A percentile compares a stretch with the other conserved stretches of the same genome.
Conservation (phyloP, 495 filamentous ascomycete genomes). For the Trichoderma virens region DNA sequence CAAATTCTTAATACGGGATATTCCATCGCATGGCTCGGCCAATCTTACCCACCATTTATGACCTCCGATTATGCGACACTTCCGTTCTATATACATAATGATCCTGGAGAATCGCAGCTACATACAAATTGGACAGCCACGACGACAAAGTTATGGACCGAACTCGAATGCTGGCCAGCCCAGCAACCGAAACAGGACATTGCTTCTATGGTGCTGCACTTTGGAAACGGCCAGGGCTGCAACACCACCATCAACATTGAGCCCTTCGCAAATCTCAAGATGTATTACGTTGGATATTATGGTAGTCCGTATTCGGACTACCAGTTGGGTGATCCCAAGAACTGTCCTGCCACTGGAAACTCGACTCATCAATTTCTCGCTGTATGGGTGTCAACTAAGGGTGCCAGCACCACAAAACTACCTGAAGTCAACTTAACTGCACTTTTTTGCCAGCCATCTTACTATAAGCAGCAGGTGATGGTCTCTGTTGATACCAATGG, state of each 20-base stretch:
- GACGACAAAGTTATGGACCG: slow-evolving; percentile 25
- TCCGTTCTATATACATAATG: slow-evolving; percentile 23
- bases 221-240: slow-evolving; percentile 25
- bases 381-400: slow-evolving; percentile 12
- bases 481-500: slow-evolving; percentile 20
- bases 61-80: slow-evolving; percentile 25
- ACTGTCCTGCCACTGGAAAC: slow-evolving; percentile 16
- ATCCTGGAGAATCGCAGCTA: not conserved
- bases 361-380: slow-evolving; percentile 26
- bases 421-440: slow-evolving; percentile 19
- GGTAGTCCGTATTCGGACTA: slow-evolving; percentile 15
- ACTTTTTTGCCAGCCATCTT: slow-evolving; percentile 32
- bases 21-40: slow-evolving; percentile 27
- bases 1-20: slow-evolving; percentile 30
- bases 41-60: slow-evolving; percentile 32
- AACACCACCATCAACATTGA: not conserved
- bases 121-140: slow-evolving; percentile 23
- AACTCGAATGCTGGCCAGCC: slow-evolving; percentile 29
- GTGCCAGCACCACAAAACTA: slow-evolving; percentile 8
- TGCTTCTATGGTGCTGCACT: slow-evolving; percentile 8
- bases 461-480: slow-evolving; percentile 26
- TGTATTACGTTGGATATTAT: slow-evolving; percentile 26
- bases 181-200: not conserved
- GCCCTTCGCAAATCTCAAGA: not conserved
- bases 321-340: slow-evolving; percentile 13